Evolutionary conservation across 371 early-diverging fungal species (phyloP), one percentile per base, ranked within the genome.

Genomic region (Conidiobolus coronatus): DNA sequence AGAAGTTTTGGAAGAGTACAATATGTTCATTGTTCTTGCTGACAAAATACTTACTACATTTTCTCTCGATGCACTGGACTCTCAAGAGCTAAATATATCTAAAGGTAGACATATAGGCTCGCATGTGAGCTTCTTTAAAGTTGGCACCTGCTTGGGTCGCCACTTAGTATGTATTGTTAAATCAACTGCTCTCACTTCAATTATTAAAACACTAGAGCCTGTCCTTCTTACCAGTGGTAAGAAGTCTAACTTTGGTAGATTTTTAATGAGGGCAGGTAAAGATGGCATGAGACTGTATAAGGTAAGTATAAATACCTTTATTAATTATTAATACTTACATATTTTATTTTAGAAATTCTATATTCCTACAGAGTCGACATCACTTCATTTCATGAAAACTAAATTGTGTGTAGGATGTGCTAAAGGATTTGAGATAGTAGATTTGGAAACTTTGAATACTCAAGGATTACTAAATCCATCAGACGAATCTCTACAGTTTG

Each of bases 341-440:
- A 11, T 39, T 12, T 38, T 24, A 45, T 0, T 36, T 15, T 55
- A 82, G 67, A 85, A 86, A 56, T 86, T 87, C 52, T 93, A 90
- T 56, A 77, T 93, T 52, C 86, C 87, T 13, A 68, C 81, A 9
- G 86, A 83, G 55, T 70, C 81, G 3, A 67, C 66, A 19, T 77
- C 80, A 11, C 61, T 91, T 34, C 79, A 85, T 54, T 80, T 83
- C 45, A 53, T 90, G 52, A 75, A 75, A 23, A 75, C 81, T 20
- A 81, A 77, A 23, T 61, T 93, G 14, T 79, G 79, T 45, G 80
- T 91, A 7, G 87, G 86, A 9, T 87, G 89, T 58, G 64, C 67
- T 20, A 78, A 79, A 50, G 94, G 94, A 0, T 91, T 91, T 58
- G 94, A 93, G 57, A 65, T 93, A 40, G 79, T 93, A 20, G 86